phyloP scores from a whole-genome alignment of 352 stramenopile genomes.

The Pilasporangium apinafurcum region DNA sequence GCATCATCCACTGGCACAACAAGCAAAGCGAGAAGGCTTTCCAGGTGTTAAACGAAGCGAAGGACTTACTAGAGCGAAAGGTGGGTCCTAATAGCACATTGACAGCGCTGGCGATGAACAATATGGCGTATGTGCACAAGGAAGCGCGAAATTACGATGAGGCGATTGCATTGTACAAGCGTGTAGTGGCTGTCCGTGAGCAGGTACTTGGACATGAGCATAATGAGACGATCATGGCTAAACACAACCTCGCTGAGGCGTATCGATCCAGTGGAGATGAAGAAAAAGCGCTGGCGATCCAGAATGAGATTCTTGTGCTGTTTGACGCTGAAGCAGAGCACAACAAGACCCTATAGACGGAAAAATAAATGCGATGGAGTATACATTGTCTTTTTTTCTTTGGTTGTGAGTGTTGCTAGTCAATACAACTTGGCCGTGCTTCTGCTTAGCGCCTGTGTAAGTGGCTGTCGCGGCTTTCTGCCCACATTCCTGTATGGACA shows the following conservation, averaged over 20 bases:
- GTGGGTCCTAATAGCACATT: slow-evolving; percentile 47
- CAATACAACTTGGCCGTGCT: no score
- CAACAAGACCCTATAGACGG: slow-evolving; percentile 8
- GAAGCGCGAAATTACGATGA: slow-evolving; percentile 64
- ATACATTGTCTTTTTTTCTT: no score
- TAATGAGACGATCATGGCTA: slow-evolving; percentile 79
- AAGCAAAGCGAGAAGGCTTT: slow-evolving; percentile 71
- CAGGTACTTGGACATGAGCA: slow-evolving; percentile 53
- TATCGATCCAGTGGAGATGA: slow-evolving; percentile 74
- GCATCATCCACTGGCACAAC: slow-evolving; percentile 78
- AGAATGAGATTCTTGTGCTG: slow-evolving; percentile 76
- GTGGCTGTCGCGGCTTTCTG: no score
- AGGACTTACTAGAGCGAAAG: slow-evolving; percentile 51
- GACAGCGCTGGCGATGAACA: slow-evolving; percentile 80
- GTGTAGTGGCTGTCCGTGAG: slow-evolving; percentile 59
- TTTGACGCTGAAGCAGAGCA: slow-evolving; percentile 42
- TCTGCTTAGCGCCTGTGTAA: no score
- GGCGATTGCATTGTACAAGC: slow-evolving; percentile 56
- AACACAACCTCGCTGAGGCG: slow-evolving; percentile 75
- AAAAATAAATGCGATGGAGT: background rate
- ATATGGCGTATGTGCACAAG: slow-evolving; percentile 76
- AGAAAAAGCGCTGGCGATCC: slow-evolving; percentile 66
- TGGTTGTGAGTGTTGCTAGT: no score
- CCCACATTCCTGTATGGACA: no score
- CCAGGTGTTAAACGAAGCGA: slow-evolving; percentile 47